A percentile compares a stretch with the other conserved stretches of the same genome.
These are phyloP conservation scores for Phytopythium mirpurense DNA, from an alignment of 352 stramenopile genomes.

Conservation along the genomic window DNA sequence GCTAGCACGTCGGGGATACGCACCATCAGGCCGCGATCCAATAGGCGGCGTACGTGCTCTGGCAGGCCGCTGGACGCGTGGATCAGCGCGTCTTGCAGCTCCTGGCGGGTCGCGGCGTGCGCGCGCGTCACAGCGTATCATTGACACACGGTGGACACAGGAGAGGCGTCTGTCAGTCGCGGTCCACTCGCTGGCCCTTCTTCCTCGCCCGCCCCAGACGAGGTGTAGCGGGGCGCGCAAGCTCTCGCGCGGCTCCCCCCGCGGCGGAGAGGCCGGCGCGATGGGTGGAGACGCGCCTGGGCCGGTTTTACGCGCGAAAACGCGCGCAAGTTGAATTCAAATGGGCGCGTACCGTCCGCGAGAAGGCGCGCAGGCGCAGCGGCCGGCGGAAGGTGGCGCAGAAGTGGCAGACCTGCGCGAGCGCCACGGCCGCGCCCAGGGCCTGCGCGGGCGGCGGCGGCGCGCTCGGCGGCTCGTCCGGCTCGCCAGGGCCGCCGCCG, in stretches of 20 bases:
- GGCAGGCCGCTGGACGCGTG: constrained; percentile 34
- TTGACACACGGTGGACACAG: background rate
- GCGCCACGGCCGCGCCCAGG: constrained; percentile 35
- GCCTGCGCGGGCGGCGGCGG: constrained; percentile 13
- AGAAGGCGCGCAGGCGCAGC: constrained; percentile 65
- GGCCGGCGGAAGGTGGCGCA: constrained; percentile 63
- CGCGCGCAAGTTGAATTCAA: constrained; percentile 2
- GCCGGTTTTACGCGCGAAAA: constrained; percentile 3
- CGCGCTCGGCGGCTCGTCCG: constrained; percentile 5
- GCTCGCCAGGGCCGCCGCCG: constrained; percentile 11
- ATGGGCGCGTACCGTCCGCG: constrained; percentile 54
- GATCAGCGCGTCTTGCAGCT: constrained; percentile 58
- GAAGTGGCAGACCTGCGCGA: constrained; percentile 78
- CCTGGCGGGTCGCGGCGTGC: constrained; percentile 18
- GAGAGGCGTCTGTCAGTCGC: background rate
- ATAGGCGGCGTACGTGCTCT: constrained; percentile 33
- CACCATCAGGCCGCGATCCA: background rate
- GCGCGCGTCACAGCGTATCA: background rate
- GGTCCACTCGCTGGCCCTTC: background rate
- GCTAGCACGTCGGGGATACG: background rate
- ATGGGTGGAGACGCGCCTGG: background rate
- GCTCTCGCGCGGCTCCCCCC: background rate
- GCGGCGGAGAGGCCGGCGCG: background rate
- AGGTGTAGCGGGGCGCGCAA: background rate
- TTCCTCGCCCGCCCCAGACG: background rate